Percentiles rank a stretch among this genome's conserved stretches.
Evolutionary conservation across 768 basidiomycete species (phyloP).

Genomic region (Termitomyces sp.): DNA sequence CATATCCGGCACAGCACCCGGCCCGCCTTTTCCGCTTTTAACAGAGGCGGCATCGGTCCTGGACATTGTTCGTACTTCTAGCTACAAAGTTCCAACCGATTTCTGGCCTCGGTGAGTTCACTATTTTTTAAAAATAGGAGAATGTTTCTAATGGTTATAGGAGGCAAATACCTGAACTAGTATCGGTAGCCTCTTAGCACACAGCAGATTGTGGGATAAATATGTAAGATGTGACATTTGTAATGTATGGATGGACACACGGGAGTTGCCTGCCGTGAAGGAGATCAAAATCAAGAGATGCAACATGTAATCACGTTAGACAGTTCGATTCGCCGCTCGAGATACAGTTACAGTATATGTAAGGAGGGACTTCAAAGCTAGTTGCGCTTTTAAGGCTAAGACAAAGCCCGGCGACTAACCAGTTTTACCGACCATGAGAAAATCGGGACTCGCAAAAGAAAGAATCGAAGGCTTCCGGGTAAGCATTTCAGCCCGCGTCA

Average conservation of each 20-base stretch:
- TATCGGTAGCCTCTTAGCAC: background rate
- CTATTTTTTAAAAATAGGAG: background rate
- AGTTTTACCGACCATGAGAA: background rate
- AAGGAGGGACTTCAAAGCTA: background rate
- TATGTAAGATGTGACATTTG: background rate
- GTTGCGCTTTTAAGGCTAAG: background rate
- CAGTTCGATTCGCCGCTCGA: background rate
- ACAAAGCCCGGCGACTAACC: background rate
- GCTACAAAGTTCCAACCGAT: background rate
- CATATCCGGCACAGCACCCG: conserved; percentile 5
- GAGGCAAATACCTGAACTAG: background rate
- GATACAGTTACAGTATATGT: background rate
- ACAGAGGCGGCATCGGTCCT: background rate
- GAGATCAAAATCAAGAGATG: background rate
- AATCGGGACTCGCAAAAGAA: background rate
- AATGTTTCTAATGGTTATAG: background rate
- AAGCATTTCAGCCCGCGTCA: background rate
- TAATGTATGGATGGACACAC: background rate
- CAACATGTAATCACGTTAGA: background rate
- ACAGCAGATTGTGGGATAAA: background rate
- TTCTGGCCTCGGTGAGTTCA: background rate
- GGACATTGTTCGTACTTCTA: background rate
- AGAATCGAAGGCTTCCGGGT: background rate
- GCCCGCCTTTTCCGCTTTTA: background rate
- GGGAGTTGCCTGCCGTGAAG: background rate